Conservation (phyloP, 2,329 filamentous ascomycete genomes). For the Parafenestella ontariensis region DNA sequence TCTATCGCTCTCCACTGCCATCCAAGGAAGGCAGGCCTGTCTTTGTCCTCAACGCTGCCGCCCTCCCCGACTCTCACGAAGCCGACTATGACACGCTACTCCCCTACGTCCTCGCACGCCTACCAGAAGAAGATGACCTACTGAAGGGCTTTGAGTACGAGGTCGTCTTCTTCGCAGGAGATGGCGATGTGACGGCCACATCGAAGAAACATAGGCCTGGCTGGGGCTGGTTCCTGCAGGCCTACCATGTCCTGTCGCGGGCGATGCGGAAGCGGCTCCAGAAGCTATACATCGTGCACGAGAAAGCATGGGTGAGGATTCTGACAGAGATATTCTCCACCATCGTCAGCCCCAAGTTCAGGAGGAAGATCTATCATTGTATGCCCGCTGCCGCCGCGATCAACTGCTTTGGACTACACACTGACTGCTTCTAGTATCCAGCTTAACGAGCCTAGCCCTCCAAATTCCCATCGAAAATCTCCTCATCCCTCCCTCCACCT, state of each 20-base stretch:
- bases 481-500: slow-evolving; percentile 61
- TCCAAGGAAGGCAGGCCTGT: slow-evolving; percentile 59
- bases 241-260: slow-evolving; percentile 62
- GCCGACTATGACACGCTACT: slow-evolving; percentile 63
- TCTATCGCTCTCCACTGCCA: slow-evolving; percentile 61
- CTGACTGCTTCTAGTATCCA: slow-evolving; percentile 52
- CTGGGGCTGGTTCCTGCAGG: slow-evolving; percentile 65
- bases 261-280: slow-evolving; percentile 63
- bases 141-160: slow-evolving; percentile 62
- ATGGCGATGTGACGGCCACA: slow-evolving; percentile 54
- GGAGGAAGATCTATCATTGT: slow-evolving; percentile 64
- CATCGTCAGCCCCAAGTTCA: slow-evolving; percentile 64
- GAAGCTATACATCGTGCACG: slow-evolving; percentile 64
- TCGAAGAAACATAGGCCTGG: slow-evolving; percentile 58
- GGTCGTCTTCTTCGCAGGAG: slow-evolving; percentile 65
- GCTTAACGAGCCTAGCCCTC: slow-evolving; percentile 57
- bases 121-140: slow-evolving; percentile 64
- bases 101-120: slow-evolving; percentile 61
- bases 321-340: slow-evolving; percentile 64
- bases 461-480: slow-evolving; percentile 61
- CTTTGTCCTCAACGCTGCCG: slow-evolving; percentile 63
- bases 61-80: slow-evolving; percentile 62
- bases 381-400: slow-evolving; percentile 19
- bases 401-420: not conserved
- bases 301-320: slow-evolving; percentile 63